Percentiles rank a stretch among this genome's conserved stretches.
Evolutionary conservation across 2,329 filamentous ascomycete species (phyloP).

Genomic region (Chrysoporthe cubensis): DNA sequence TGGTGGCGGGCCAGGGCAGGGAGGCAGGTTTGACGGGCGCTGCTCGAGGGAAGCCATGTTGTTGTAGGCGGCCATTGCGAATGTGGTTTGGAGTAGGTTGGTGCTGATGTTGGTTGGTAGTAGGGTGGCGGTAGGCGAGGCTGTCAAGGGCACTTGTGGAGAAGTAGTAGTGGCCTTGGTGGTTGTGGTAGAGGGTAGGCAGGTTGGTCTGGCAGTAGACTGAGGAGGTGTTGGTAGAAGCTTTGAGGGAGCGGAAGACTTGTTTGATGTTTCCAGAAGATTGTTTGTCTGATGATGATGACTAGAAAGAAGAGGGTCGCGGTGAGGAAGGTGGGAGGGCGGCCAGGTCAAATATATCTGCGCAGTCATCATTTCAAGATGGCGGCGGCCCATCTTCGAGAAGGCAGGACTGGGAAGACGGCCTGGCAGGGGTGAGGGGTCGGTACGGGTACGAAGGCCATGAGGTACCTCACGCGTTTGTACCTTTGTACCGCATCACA

Average conservation of each 20-base stretch:
- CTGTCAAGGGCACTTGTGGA: slow-evolving; percentile 18
- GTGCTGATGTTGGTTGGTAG: background rate
- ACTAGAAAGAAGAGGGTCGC: background rate
- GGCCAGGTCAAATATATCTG: slow-evolving; percentile 20
- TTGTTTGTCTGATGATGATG: slow-evolving; percentile 8
- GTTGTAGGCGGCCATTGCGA: slow-evolving; percentile 29
- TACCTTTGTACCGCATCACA: slow-evolving; percentile 18
- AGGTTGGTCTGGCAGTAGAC: background rate
- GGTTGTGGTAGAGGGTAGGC: background rate
- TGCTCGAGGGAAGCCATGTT: slow-evolving; percentile 40
- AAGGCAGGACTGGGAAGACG: slow-evolving; percentile 2
- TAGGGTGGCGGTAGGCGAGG: slow-evolving; percentile 19
- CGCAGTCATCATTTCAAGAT: slow-evolving; percentile 11
- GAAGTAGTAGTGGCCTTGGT: slow-evolving; percentile 14
- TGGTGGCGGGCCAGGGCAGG: slow-evolving; percentile 68
- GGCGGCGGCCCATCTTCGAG: slow-evolving; percentile 7
- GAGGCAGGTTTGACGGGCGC: slow-evolving; percentile 68
- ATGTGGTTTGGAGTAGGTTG: slow-evolving; percentile 4
- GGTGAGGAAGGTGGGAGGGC: slow-evolving; percentile 3
- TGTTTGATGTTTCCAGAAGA: slow-evolving; percentile 10
- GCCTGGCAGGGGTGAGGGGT: slow-evolving; percentile 3
- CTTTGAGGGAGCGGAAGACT: background rate
- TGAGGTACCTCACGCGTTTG: slow-evolving; percentile 26
- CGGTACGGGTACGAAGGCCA: slow-evolving; percentile 19
- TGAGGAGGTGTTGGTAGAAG: background rate